phyloP scores from a whole-genome alignment of 305 asterid genomes.

The Fraxinus greggii region DNA sequence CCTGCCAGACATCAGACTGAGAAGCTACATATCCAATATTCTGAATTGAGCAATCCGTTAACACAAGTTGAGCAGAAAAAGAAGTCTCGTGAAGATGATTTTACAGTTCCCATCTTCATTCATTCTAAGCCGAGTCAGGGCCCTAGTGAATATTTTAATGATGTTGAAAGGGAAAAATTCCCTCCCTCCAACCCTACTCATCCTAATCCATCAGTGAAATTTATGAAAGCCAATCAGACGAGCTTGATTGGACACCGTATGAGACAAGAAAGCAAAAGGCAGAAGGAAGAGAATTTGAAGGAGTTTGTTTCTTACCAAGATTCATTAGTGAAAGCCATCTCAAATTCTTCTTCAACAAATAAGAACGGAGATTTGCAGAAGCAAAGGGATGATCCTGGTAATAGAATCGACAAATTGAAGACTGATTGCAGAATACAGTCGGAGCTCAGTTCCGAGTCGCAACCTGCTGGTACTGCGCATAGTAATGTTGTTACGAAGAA shows the following conservation, averaged over 20 bases:
- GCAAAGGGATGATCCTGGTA: conserved; percentile 14
- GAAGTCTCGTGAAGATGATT: conserved; percentile 51
- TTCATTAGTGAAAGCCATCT: conserved; percentile 7
- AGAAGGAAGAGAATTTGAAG: conserved; percentile 19
- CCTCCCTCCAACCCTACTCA: conserved; percentile 29
- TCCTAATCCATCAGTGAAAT: conserved; percentile 20
- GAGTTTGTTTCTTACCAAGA: conserved; percentile 22
- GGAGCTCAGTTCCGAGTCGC: conserved; percentile 21
- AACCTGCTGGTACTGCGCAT: conserved; percentile 14
- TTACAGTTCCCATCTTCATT: conserved; percentile 45
- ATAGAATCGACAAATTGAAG: conserved; percentile 10
- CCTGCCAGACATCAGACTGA: conserved; percentile 37
- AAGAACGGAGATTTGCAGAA: neutral
- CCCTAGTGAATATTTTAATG: conserved; percentile 20
- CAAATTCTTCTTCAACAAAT: conserved; percentile 24
- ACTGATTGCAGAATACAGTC: conserved; percentile 6
- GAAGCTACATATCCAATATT: conserved; percentile 34
- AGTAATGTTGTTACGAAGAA: conserved; percentile 20
- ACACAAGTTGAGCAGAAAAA: conserved; percentile 34
- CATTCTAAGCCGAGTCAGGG: conserved; percentile 27
- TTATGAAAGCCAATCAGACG: conserved; percentile 20
- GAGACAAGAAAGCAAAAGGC: conserved; percentile 24
- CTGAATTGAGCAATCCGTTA: conserved; percentile 34
- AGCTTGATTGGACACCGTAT: conserved; percentile 6
- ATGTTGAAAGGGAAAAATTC: conserved; percentile 22